Conservation (phyloP, 164 flowering plant species). For the Saururus chinensis region DNA sequence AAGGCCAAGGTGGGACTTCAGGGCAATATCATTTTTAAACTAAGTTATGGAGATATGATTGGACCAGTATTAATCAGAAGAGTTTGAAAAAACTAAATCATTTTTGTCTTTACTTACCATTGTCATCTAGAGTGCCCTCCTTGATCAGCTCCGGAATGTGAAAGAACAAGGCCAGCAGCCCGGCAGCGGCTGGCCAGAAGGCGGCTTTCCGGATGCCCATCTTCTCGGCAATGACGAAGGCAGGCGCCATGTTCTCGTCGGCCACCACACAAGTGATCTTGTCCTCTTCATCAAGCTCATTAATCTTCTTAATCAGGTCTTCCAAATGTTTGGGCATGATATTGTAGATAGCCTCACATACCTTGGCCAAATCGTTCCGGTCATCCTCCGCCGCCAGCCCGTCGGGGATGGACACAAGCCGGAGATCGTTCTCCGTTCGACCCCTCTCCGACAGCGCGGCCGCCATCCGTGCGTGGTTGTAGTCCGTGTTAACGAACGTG, state of each 20-base stretch:
- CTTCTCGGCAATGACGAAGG: constrained; percentile 13
- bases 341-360: neutral
- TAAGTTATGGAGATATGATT: no score
- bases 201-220: constrained; percentile 10
- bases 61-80: no score
- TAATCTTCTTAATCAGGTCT: constrained; percentile 15
- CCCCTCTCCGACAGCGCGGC: constrained; percentile 5
- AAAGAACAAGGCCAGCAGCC: neutral
- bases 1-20: no score
- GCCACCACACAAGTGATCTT: constrained; percentile 15
- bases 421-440: neutral
- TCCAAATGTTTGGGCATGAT: constrained; percentile 11
- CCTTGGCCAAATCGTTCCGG: neutral
- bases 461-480: constrained; percentile 2
- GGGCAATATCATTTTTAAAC: no score
- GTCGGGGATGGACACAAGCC: constrained; percentile 15
- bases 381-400: constrained; percentile 3
- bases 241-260: constrained; percentile 7
- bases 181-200: constrained; percentile 8
- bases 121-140: constrained; percentile 4
- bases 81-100: no score
- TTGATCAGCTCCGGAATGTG: constrained; percentile 15
- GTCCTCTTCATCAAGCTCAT: neutral
- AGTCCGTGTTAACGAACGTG: constrained; percentile 7
- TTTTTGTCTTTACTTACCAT: neutral